These are phyloP conservation scores for Lavandula angustifolia DNA, from an alignment of 257 asterid species.

Conservation along the genomic window DNA sequence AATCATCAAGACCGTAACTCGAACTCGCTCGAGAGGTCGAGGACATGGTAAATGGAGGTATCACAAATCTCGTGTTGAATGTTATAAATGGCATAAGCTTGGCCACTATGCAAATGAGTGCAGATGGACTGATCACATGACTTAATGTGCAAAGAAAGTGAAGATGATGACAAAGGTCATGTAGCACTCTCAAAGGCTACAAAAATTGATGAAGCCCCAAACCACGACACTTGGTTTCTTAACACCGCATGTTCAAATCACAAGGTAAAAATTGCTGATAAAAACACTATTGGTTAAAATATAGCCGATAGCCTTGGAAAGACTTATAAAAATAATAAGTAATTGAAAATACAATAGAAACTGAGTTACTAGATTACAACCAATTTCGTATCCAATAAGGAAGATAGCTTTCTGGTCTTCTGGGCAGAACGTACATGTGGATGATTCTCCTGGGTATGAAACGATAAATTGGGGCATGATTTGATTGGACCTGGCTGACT, in stretches of 20 bases:
- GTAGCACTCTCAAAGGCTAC: conserved; percentile 17
- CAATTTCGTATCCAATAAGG: too few species aligned
- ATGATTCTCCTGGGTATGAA: too few species aligned
- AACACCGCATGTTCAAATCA: conserved; percentile 28
- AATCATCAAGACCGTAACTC: not conserved
- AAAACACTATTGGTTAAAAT: too few species aligned
- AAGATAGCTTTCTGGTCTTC: too few species aligned
- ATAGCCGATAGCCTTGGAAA: too few species aligned
- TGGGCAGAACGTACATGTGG: too few species aligned
- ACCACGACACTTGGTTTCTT: conserved; percentile 27
- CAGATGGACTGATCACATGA: not conserved
- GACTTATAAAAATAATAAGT: too few species aligned
- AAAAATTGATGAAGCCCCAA: not conserved
- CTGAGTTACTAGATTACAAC: too few species aligned
- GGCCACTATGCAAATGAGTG: conserved; percentile 30
- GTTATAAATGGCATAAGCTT: conserved; percentile 1
- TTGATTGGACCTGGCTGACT: too few species aligned
- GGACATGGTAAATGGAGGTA: conserved; percentile 5
- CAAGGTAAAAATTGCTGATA: conserved; percentile 29
- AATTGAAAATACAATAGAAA: too few species aligned
- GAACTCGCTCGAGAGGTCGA: conserved; percentile 8
- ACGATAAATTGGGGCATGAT: too few species aligned
- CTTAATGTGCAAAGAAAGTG: not conserved
- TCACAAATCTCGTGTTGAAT: conserved; percentile 8
- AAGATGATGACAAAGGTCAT: not conserved